Conservation (phyloP, 2,329 filamentous ascomycete species). For the Mycosphaerella sp. region DNA sequence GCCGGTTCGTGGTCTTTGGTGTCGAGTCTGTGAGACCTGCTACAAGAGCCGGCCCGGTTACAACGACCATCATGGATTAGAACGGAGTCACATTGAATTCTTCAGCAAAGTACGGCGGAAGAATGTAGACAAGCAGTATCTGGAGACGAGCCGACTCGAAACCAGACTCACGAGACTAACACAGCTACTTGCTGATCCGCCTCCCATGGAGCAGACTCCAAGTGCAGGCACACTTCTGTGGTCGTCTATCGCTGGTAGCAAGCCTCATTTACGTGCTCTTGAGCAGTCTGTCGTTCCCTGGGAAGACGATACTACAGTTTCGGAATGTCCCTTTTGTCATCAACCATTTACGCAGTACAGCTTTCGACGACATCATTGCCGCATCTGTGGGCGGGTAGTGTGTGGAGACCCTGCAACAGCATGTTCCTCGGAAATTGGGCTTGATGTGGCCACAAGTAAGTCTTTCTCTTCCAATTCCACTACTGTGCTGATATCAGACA, state of each 20-base stretch:
- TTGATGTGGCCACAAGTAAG: slow-evolving; percentile 66
- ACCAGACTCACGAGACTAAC: slow-evolving; percentile 89
- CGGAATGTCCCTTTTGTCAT: slow-evolving; percentile 85
- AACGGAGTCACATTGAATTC: slow-evolving; percentile 63
- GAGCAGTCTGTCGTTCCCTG: slow-evolving; percentile 85
- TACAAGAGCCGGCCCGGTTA: slow-evolving; percentile 96
- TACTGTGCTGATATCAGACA: slow-evolving; percentile 29
- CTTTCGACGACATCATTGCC: slow-evolving; percentile 88
- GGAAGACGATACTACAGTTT: slow-evolving; percentile 81
- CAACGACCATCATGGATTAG: slow-evolving; percentile 63
- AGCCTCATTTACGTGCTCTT: slow-evolving; percentile 63
- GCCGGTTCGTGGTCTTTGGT: slow-evolving; percentile 85
- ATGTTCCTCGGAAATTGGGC: slow-evolving; percentile 76
- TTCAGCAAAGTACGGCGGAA: slow-evolving; percentile 69
- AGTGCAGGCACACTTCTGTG: slow-evolving; percentile 50
- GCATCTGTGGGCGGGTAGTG: slow-evolving; percentile 86
- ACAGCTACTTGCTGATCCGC: slow-evolving; percentile 66
- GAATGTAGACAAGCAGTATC: slow-evolving; percentile 73
- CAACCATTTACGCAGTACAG: slow-evolving; percentile 93
- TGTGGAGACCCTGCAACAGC: slow-evolving; percentile 79
- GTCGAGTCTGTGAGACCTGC: slow-evolving; percentile 95
- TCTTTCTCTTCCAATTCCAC: slow-evolving; percentile 22
- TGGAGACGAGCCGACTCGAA: slow-evolving; percentile 85
- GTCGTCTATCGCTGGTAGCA: slow-evolving; percentile 56
- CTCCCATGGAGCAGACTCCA: slow-evolving; percentile 51